Evolutionary conservation across 1,139 yeast species (phyloP), one percentile per base, ranked within the genome.

Genomic region (Chernovozyma sophiae-reginae): DNA sequence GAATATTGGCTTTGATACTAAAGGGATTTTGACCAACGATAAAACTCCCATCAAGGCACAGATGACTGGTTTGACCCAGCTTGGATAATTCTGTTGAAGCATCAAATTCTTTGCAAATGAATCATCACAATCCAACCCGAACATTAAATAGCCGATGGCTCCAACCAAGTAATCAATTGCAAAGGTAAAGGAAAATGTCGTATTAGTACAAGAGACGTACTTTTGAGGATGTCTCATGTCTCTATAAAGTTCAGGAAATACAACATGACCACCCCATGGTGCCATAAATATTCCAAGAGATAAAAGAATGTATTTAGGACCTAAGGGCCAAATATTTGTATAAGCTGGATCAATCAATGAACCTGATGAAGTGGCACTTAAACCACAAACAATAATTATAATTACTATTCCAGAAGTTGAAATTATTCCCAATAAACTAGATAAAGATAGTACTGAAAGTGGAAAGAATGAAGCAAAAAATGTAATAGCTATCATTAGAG

Each of bases 221-320:
- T 65, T 68, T n/a, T 44, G 32, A 2, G 92, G 90, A 49, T 82
- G 90, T 51, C 87, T 75, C 95, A 86, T 85, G 56, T 86, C 95
- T 32, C 82, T 70, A 56, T 79, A 82, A 36, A 86, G 66, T 51
- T 84, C 86, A 2, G 95, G 95, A 48, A 84, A 84, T 16, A 86
- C 86, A 1, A 94, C 89, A 56, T 86, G 95, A 3, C 95, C 95
- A 43, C 95, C 94, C 86, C 92, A 86, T 13, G 92, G 90, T 7
- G 94, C 85, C 81, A 86, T 81, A 47, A 84, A 74, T 31, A 86
- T 72, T 4, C 95, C 95, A 43, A 84, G 69, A 4, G 87, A 72
- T 26, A 84, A 62, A 20, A 86, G 68, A 4, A 81, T 68, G 30
- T 70, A 62, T 24, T 59, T 58, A 46, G 67, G 55, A 31, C 70